Evolutionary conservation across 2,329 filamentous ascomycete species (phyloP), one percentile per base, ranked within the genome.

Genomic region (Pestalotiopsis sp.): DNA sequence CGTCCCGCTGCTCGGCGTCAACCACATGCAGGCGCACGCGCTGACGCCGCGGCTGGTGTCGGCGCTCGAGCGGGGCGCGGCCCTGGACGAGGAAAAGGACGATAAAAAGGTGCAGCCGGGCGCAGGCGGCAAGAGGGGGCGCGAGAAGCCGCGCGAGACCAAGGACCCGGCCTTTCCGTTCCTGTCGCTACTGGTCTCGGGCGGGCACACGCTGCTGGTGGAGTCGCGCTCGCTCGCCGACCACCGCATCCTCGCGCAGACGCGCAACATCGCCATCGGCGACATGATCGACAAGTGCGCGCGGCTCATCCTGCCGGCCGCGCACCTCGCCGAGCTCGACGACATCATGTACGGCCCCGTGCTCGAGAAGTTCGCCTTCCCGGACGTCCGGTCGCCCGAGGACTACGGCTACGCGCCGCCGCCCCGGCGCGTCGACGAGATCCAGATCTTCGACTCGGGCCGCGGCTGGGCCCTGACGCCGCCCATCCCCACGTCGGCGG

Each of bases 21-120:
- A 99, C 79, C 96, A 99, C 80, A 98, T 99, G 96, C 95, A 98
- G 79, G 96, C 95, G 12, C 96, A 99, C 80, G 92, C 96, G 20
- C 83, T 99, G 71, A 98, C 96, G 20, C 93, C 95, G 17, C 87
- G 94, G 11, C 87, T 99, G 57, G 90, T 91, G 4, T 82, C 84
- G 39, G 92, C 92, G 4, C 80, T 95, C 69, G 77, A 83, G 66
- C 72, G 70, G 23, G 71, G 70, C 13, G 66, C 70, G 65, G 72
- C 70, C 23, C 73, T 72, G 70, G 70, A 27, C 49, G 2, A 31
- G 67, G 20, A 14, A 5, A 39, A 36, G 59, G 62, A 39, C 12
- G 56, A 25, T 63, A n/a, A 45, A 70, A 65, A 45, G 41, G 17
- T 13, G 45, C 65, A 62, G 69, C 23, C 66, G 17, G 49, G 14